Conservation (phyloP, 1,284 basidiomycete species). For the Tilletia setariae region DNA sequence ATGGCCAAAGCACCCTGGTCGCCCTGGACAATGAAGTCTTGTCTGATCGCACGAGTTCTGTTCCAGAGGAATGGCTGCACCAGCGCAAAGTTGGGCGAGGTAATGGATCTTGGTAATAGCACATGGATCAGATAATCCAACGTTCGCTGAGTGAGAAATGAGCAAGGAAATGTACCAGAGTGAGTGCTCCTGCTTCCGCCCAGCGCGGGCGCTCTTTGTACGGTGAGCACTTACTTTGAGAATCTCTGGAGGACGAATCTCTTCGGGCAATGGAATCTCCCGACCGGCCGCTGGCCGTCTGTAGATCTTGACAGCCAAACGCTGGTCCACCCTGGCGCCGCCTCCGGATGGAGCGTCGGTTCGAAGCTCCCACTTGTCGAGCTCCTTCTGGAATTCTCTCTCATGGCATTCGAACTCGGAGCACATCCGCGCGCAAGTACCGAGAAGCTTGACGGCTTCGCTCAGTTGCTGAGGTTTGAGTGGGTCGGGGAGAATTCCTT, state of each 20-base stretch:
- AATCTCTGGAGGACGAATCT: constrained; percentile 80
- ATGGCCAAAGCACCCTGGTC: constrained; percentile 74
- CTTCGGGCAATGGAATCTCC: constrained; percentile 78
- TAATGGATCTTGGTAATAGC: constrained; percentile 65
- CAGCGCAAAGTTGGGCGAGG: constrained; percentile 62
- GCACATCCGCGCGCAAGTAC: constrained; percentile 91
- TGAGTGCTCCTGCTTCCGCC: no score
- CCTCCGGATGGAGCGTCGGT: constrained; percentile 24
- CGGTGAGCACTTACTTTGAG: constrained; percentile 64
- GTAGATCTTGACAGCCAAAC: constrained; percentile 87
- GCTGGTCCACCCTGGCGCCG: constrained; percentile 71
- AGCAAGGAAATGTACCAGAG: no score
- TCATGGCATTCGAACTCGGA: constrained; percentile 87
- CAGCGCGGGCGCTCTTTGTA: no score
- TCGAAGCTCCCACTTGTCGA: constrained; percentile 72
- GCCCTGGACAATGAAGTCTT: constrained; percentile 92
- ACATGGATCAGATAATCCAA: constrained; percentile 87
- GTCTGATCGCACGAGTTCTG: constrained; percentile 81
- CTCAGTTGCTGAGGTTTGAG: constrained; percentile 72
- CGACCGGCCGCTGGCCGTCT: constrained; percentile 85
- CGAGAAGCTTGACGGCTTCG: constrained; percentile 82
- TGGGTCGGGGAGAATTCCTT: constrained; percentile 83
- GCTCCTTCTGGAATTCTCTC: constrained; percentile 81
- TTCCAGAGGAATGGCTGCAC: constrained; percentile 86
- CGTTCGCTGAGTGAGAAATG: constrained; percentile 60